These are phyloP conservation scores for Massariosphaeria phaeospora DNA, from an alignment of 495 filamentous ascomycete genomes.

Conservation along the genomic window DNA sequence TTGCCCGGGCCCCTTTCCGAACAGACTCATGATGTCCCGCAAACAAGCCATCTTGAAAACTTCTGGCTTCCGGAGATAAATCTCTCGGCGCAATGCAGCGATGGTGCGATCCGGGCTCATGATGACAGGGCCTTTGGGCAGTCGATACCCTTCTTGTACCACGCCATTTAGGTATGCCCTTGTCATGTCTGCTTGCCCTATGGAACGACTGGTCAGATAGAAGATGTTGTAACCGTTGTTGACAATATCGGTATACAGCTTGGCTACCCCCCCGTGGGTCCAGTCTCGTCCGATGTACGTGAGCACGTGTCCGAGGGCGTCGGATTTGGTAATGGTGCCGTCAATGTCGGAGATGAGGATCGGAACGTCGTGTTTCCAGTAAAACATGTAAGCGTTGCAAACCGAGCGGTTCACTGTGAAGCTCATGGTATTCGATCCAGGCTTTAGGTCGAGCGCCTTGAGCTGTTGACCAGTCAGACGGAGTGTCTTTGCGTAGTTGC, in stretches of 20 bases:
- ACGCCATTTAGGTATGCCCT: conserved; percentile 87
- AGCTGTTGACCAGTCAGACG: conserved; percentile 95
- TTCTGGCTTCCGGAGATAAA: conserved; percentile 94
- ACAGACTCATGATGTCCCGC: conserved; percentile 85
- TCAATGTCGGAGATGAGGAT: conserved; percentile 99
- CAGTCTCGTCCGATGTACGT: conserved; percentile 98
- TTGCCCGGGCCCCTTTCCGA: conserved; percentile 46
- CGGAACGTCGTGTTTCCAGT: conserved; percentile 82
- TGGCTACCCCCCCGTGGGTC: conserved; percentile 95
- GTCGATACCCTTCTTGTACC: conserved; percentile 73
- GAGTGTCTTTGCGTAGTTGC: conserved; percentile 94
- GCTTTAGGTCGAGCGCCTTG: conserved; percentile 75
- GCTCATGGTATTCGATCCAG: conserved; percentile 83
- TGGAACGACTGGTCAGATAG: conserved; percentile 90
- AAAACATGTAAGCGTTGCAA: conserved; percentile 85
- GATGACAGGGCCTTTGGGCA: conserved; percentile 89
- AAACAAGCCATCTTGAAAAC: conserved; percentile 99
- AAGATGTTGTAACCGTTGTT: conserved; percentile 98
- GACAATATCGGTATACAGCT: conserved; percentile 92
- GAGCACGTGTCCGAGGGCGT: conserved; percentile 93
- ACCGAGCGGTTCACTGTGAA: conserved; percentile 95
- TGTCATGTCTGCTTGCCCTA: conserved; percentile 90
- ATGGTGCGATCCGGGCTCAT: conserved; percentile 93
- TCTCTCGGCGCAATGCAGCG: conserved; percentile 86
- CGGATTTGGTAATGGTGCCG: conserved; percentile 97